Base-by-base conservation (phyloP, 2,329 filamentous ascomycete species). In the Penicillium glabrum region DNA sequence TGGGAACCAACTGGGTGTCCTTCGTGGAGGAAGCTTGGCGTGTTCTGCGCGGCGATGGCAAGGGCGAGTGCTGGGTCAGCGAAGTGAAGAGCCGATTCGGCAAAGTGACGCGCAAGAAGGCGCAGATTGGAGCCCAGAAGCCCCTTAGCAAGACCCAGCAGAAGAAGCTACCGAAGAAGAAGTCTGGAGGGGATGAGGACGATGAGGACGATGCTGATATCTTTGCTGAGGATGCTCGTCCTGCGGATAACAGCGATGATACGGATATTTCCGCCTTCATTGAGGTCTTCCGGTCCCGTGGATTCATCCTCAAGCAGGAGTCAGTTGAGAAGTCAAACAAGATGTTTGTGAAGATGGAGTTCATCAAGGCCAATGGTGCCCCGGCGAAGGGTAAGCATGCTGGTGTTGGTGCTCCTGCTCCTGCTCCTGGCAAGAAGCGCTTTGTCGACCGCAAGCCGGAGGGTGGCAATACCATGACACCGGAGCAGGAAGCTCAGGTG, bases 311-410 rank as follows among this genome's bases (percentile, higher is more conserved):
- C 29, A 89, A 89, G 66, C 85, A 85, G 83, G 65, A 83, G 79
- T 61, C 88, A 0, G 82, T 96, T 10, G 92, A 99, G 77, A 79
- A 96, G 68, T 85, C 83, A 54, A 99, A 99, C 78, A 96, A 89
- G 78, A 99, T 99, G 95, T 99, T 99, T 79, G 93, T 98, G 65
- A 91, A 89, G 78, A 93, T 99, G 91, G 86, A 89, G 67, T 99
- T 99, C 75, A 81, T 93, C 67, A 99, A 98, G 79, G 86, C 83
- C n/a, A 86, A 67, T 35, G 68, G 86, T 21, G 79, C 86, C 45
- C 89, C 93, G 0, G 82, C 82, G 2, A 88, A 86, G 71, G 92
- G 92, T 24, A 96, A 96, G 78, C 86, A 89, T 62, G 65, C 75
- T 62, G 72, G 68, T 54, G 71, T 66, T 57, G 70, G 65, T 44